A percentile compares a stretch with the other conserved stretches of the same genome.
These are phyloP conservation scores for Yamadazyma jaroonii DNA, from an alignment of 1,139 yeast species.

Conservation along the genomic window DNA sequence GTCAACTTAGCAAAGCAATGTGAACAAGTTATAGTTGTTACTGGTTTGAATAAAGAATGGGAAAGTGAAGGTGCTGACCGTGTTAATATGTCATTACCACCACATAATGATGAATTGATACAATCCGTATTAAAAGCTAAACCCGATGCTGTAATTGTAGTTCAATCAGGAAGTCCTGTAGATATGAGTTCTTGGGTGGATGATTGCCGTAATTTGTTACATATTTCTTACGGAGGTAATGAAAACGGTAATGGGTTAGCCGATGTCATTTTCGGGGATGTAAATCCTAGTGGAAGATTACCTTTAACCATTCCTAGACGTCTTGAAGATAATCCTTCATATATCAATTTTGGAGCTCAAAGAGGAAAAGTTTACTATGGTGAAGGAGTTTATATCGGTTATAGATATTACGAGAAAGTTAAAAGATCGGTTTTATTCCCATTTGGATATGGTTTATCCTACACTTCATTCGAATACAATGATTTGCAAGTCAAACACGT, in stretches of 20 bases:
- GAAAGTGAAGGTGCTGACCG: slow-evolving; percentile 31
- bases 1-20: slow-evolving; percentile 22
- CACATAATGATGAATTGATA: slow-evolving; percentile 30
- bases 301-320: slow-evolving; percentile 41
- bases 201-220: slow-evolving; percentile 43
- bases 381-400: slow-evolving; percentile 54
- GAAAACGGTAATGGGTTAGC: slow-evolving; percentile 19
- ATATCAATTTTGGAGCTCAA: slow-evolving; percentile 25
- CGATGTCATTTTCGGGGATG: slow-evolving; percentile 19
- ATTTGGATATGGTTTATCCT: slow-evolving; percentile 58
- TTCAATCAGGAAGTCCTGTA: slow-evolving; percentile 61
- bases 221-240: slow-evolving; percentile 38
- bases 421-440: slow-evolving; percentile 47
- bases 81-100: slow-evolving; percentile 36
- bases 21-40: slow-evolving; percentile 37
- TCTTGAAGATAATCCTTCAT: slow-evolving; percentile 40
- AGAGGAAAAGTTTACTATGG: slow-evolving; percentile 53
- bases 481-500: slow-evolving; percentile 5
- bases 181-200: slow-evolving; percentile 49
- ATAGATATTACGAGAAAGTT: slow-evolving; percentile 52
- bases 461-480: slow-evolving; percentile 36
- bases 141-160: slow-evolving; percentile 48
- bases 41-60: slow-evolving; percentile 32
- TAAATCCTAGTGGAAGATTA: slow-evolving; percentile 23
- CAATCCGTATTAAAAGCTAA: slow-evolving; percentile 29